Evolutionary conservation across 2,329 filamentous ascomycete species (phyloP).

Genomic region (Westerdykella ornata): DNA sequence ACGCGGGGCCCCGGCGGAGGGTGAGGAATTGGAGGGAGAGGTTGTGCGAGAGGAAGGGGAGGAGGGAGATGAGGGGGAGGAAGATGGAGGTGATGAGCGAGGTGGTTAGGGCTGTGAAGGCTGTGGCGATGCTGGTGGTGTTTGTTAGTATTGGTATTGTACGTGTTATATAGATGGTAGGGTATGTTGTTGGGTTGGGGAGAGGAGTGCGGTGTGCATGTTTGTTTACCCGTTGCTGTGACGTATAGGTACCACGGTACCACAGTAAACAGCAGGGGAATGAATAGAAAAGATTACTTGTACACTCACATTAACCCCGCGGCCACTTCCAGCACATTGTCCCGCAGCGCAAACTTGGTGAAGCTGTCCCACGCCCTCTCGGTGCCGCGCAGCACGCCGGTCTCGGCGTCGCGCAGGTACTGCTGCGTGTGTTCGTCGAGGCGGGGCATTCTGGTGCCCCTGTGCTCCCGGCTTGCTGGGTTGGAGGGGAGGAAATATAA

Average conservation of each 20-base stretch:
- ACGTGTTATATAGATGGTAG: neutral
- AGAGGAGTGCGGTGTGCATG: neutral
- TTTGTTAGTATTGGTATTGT: neutral
- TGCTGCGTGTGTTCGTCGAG: constrained; percentile 32
- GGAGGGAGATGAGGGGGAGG: constrained; percentile 60
- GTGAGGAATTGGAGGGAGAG: constrained; percentile 69
- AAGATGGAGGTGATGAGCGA: constrained; percentile 65
- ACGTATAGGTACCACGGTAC: neutral
- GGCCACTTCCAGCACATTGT: constrained; percentile 69
- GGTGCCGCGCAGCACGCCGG: constrained; percentile 39
- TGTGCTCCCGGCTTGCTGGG: neutral
- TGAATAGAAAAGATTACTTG: neutral
- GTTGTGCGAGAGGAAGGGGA: constrained; percentile 64
- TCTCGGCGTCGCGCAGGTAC: constrained; percentile 45
- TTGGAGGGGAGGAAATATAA: neutral
- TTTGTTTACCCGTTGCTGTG: neutral
- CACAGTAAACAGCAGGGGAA: neutral
- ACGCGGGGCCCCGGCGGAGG: constrained; percentile 51
- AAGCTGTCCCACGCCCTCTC: constrained; percentile 56
- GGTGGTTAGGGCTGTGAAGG: constrained; percentile 65
- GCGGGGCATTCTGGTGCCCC: constrained; percentile 21
- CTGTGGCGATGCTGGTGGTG: constrained; percentile 53
- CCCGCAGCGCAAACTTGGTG: constrained; percentile 64
- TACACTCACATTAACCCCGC: constrained; percentile 62
- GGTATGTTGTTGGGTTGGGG: neutral